Evolutionary conservation across 2,329 filamentous ascomycete species (phyloP), one percentile per base, ranked within the genome.

Genomic region (Phyllosticta citriasiana): DNA sequence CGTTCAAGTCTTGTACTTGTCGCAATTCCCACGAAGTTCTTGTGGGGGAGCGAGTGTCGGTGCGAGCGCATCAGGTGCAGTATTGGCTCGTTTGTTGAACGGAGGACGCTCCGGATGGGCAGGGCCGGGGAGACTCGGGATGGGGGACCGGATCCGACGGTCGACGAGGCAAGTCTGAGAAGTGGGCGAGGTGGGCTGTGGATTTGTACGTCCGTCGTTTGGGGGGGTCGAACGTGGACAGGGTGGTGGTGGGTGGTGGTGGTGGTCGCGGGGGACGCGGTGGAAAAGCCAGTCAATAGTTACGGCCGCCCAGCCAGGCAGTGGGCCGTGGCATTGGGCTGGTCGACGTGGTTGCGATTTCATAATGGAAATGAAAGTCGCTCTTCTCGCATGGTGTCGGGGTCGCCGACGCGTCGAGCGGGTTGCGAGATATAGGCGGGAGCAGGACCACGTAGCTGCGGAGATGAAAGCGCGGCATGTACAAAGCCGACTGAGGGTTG

Each of bases 271-370:
- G 10, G 33, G 10, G 40, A n/a, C 40, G 40, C 14, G 14, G 12
- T 47, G 40, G 40, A 47, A 47, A 1, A 47, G 16, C 40, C 40
- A 47, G 40, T n/a, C 40, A 6, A 6, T 47, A 47, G 14, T n/a
- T n/a, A 47, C 57, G 30, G 24, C 61, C 61, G 16, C 61, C 61
- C 22, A 62, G 57, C 26, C 59, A 62, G 57, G 57, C 40, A 25
- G 50, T 59, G 33, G 33, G 61, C 61, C 27, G 61, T 62, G 24
- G 53, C 56, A 56, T 62, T 62, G 57, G 61, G 56, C 2, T 54
- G 53, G 26, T 51, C 54, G 22, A 57, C 16, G 14, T 47, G 40
- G 40, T 47, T 47, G 40, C 40, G 40, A 27, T 24, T 24, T 61
- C 59, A 55, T 53, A 25, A 19, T 26, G 40, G 27, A 50, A 47